Evolutionary conservation across 2,329 filamentous ascomycete genomes (phyloP), one percentile per base, ranked within the genome.

Genomic region (Claviceps digitariae): DNA sequence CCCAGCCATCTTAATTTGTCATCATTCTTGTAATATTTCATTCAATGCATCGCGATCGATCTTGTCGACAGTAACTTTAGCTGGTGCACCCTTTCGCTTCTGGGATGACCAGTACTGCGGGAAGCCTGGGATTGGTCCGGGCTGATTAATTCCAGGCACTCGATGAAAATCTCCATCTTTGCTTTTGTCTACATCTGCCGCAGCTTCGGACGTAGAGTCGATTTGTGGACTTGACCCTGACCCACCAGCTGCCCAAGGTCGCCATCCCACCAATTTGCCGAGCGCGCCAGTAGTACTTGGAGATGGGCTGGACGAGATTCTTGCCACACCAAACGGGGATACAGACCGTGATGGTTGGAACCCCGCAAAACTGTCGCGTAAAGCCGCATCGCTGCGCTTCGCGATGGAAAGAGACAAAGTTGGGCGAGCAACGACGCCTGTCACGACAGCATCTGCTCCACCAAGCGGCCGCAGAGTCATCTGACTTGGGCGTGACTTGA

Each of bases 61-160:
- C 1, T 67, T 68, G 27, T 78, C 74, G 0, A 83, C 72, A 17
- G 77, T 75, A 12, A 86, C 77, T 55, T 76, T 76, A 38, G 75
- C 73, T 2, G 79, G 76, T 1, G 78, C 70, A 38, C 66, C 73
- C 66, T 69, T 78, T 62, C 66, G 78, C 66, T 69, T 78, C 62
- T 68, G 71, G 1, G 72, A 67, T 2, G 72, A 69, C 66, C 74
- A 73, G 58, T 77, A 80, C 53, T 78, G 73, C 27, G 80, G 74
- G 58, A 91, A 85, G 0, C 87, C 87, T 0, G 85, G 80, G 45
- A 93, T 84, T 0, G 81, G 75, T 0, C 87, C 87, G 1, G 79
- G 76, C 63, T 91, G 87, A 61, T 93, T 93, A 63, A 93, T 88
- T 0, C 87, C 87, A 1, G 86, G 79, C 4, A 78, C 69, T 45